These are phyloP conservation scores for Sphaerostilbella broomeana DNA, from an alignment of 2,329 filamentous ascomycete species.

Conservation along the genomic window DNA sequence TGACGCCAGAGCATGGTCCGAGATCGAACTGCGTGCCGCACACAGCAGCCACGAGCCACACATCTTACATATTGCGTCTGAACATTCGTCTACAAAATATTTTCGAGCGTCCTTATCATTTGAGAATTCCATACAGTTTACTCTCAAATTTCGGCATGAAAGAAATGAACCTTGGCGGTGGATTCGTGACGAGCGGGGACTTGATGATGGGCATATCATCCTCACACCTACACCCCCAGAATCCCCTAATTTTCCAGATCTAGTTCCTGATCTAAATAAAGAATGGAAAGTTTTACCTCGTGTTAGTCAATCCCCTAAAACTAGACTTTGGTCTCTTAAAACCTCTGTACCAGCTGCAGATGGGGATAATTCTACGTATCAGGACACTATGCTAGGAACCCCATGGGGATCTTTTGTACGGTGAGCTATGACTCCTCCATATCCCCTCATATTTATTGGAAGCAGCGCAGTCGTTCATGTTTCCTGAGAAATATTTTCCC, in stretches of 20 bases:
- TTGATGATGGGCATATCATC: constrained; percentile 59
- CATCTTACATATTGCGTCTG: constrained; percentile 38
- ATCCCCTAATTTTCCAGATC: constrained; percentile 41
- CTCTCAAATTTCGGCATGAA: constrained; percentile 58
- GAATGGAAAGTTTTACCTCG: constrained; percentile 48
- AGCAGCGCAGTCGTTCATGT: no score
- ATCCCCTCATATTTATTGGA: no score
- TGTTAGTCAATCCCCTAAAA: constrained; percentile 60
- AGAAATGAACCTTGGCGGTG: constrained; percentile 58
- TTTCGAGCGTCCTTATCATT: constrained; percentile 49
- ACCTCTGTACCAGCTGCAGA: constrained; percentile 49
- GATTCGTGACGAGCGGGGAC: constrained; percentile 57
- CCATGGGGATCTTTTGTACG: constrained; percentile 53
- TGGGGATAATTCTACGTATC: constrained; percentile 51
- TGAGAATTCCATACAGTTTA: constrained; percentile 52
- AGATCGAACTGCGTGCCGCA: constrained; percentile 39
- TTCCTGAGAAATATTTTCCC: no score
- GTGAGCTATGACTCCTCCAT: constrained; percentile 27
- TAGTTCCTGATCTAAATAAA: constrained; percentile 52
- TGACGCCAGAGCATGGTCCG: constrained; percentile 49
- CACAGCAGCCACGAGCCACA: constrained; percentile 34
- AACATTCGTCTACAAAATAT: constrained; percentile 36
- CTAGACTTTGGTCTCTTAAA: constrained; percentile 64
- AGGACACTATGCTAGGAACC: constrained; percentile 52
- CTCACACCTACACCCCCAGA: constrained; percentile 24